phyloP scores from a whole-genome alignment of 805 yeast genomes.

The Saturnispora saitoi region DNA sequence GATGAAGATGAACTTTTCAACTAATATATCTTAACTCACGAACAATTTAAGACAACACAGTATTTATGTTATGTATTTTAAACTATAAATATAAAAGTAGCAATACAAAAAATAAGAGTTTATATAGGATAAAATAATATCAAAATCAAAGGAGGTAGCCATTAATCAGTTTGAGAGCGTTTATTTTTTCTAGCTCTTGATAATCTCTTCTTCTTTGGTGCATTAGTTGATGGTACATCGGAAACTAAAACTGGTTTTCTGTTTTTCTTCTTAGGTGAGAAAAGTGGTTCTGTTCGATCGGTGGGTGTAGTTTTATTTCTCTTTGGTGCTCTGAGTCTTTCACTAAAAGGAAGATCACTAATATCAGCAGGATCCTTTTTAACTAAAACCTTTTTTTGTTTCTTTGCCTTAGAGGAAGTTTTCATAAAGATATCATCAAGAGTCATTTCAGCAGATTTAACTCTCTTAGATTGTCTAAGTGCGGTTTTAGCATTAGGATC shows the following conservation, averaged over 20 bases:
- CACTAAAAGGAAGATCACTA: neutral
- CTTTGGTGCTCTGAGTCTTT: neutral
- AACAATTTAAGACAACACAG: neutral
- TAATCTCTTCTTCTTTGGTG: neutral
- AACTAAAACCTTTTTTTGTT: neutral
- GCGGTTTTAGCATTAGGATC: neutral
- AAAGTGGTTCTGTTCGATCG: neutral
- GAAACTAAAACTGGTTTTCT: neutral
- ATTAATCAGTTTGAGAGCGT: neutral
- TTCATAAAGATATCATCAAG: neutral
- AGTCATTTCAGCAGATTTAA: neutral
- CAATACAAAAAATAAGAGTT: no score
- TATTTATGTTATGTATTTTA: neutral
- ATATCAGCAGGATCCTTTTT: neutral
- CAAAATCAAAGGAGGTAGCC: neutral
- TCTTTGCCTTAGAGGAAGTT: neutral
- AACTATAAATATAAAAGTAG: neutral
- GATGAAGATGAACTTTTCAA: conserved; percentile 13
- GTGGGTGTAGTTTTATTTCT: neutral
- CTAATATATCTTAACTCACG: neutral
- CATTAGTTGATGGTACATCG: neutral
- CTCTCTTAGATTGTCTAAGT: neutral
- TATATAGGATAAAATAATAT: neutral
- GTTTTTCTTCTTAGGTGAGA: neutral
- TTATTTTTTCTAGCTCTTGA: neutral